Percentiles rank a stretch among this genome's conserved stretches.
These are phyloP conservation scores for Nasturtium officinale DNA, from an alignment of 345 rosid species.

Conservation along the genomic window DNA sequence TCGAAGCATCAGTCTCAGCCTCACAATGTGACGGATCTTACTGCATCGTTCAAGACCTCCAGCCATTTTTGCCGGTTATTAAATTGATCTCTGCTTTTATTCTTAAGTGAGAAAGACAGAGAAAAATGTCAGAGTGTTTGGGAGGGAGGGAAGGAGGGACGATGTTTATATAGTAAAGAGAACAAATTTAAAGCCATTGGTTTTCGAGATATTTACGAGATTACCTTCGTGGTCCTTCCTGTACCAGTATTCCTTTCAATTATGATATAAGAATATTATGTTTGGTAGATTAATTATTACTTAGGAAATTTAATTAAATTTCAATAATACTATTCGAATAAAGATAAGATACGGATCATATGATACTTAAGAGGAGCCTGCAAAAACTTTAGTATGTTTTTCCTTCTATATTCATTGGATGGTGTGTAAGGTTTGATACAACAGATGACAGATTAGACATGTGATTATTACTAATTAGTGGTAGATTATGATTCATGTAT, in stretches of 20 bases:
- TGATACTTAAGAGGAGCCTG: slow-evolving; percentile 14
- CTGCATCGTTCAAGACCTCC: slow-evolving; percentile 73
- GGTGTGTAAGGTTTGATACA: slow-evolving; percentile 23
- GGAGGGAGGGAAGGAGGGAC: slow-evolving; percentile 40
- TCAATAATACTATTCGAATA: background rate
- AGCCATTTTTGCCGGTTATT: slow-evolving; percentile 52
- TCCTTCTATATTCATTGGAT: slow-evolving; percentile 37
- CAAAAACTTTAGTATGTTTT: slow-evolving; percentile 10
- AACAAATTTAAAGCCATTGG: slow-evolving; percentile 39
- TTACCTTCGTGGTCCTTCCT: slow-evolving; percentile 25
- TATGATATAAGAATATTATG: slow-evolving; percentile 4
- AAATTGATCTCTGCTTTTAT: background rate
- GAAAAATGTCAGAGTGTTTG: slow-evolving; percentile 34
- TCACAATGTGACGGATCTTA: slow-evolving; percentile 92
- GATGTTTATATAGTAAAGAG: slow-evolving; percentile 50
- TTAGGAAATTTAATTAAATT: background rate
- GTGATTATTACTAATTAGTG: slow-evolving; percentile 21
- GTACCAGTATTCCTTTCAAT: background rate
- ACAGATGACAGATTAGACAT: slow-evolving; percentile 36
- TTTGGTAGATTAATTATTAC: slow-evolving; percentile 23
- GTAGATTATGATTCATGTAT: slow-evolving; percentile 11
- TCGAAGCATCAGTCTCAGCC: slow-evolving; percentile 78
- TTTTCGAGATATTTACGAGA: slow-evolving; percentile 49
- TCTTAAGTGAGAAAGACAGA: background rate
- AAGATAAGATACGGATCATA: slow-evolving; percentile 26